Percentiles rank a stretch among this genome's conserved stretches.
Conservation (phyloP, 192 early-diverging fungal genomes). For the Coemansia guatemalensis region DNA sequence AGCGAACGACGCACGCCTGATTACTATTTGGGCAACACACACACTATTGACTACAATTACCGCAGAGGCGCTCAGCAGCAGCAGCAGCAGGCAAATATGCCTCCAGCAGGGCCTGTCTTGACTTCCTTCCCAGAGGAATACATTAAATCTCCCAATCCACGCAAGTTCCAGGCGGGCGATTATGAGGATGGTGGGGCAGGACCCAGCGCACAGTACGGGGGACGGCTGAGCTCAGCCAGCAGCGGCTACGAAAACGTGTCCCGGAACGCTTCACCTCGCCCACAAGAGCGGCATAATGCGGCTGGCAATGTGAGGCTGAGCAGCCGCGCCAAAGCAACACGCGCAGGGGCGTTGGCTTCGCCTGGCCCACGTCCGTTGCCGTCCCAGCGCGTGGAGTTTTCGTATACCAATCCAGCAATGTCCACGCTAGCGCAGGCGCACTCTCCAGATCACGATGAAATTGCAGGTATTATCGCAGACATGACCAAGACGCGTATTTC, state of each 20-base stretch:
- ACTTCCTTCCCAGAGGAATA: conserved; percentile 23
- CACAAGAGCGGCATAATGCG: background rate
- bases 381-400: conserved; percentile 46
- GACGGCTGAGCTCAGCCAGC: conserved; percentile 12
- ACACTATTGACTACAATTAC: conserved; percentile 22
- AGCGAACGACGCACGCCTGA: conserved; percentile 41
- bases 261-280: conserved; percentile 8
- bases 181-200: conserved; percentile 18
- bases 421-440: conserved; percentile 13
- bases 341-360: conserved; percentile 6
- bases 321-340: conserved; percentile 10
- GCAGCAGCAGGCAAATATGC: conserved; percentile 8
- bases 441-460: conserved; percentile 46
- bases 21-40: conserved; percentile 8
- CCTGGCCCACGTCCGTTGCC: conserved; percentile 14
- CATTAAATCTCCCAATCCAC: conserved; percentile 4
- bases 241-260: conserved; percentile 5
- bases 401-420: conserved; percentile 25
- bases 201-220: conserved; percentile 10
- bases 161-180: conserved; percentile 18
- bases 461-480: conserved; percentile 49
- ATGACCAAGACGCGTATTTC: conserved; percentile 43
- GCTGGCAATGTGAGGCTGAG: conserved; percentile 13
- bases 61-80: conserved; percentile 2
- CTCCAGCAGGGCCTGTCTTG: conserved; percentile 11